These are phyloP conservation scores for Pseudocercospora fijiensis DNA, from an alignment of 2,329 filamentous ascomycete genomes.

Conservation along the genomic window DNA sequence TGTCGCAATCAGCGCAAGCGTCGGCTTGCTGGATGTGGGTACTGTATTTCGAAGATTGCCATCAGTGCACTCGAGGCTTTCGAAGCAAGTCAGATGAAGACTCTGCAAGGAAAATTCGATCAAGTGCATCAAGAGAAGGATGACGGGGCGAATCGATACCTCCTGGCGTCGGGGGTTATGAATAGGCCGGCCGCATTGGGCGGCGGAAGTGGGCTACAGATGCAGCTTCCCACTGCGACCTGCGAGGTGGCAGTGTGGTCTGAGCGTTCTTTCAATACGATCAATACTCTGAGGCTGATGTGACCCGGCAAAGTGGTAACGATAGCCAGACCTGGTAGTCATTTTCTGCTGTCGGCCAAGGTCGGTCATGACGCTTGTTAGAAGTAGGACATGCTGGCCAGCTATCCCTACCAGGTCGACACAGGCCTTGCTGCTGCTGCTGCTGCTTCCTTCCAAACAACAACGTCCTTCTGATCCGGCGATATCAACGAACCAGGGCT, in stretches of 20 bases:
- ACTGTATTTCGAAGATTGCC: constrained; percentile 4
- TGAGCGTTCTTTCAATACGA: constrained; percentile 46
- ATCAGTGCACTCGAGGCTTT: neutral
- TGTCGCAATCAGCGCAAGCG: constrained; percentile 18
- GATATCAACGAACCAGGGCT: constrained; percentile 23
- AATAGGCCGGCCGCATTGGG: constrained; percentile 42
- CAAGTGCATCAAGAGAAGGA: constrained; percentile 16
- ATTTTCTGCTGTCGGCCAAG: constrained; percentile 33
- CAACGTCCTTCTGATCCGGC: constrained; percentile 23
- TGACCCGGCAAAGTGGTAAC: constrained; percentile 41
- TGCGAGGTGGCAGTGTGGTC: constrained; percentile 41
- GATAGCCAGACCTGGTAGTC: constrained; percentile 31
- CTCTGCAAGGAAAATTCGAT: constrained; percentile 24
- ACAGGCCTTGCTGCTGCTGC: constrained; percentile 28
- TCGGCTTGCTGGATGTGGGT: constrained; percentile 20
- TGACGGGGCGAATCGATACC: constrained; percentile 16
- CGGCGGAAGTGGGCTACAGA: constrained; percentile 42
- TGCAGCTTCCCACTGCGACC: constrained; percentile 51
- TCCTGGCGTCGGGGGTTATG: constrained; percentile 37
- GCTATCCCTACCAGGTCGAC: constrained; percentile 35
- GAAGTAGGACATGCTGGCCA: constrained; percentile 28
- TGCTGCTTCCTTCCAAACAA: constrained; percentile 28
- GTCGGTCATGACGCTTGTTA: constrained; percentile 34
- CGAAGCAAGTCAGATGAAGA: neutral
- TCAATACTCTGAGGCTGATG: constrained; percentile 45